Percentiles rank a stretch among this genome's conserved stretches.
phyloP scores from a whole-genome alignment of 2,329 filamentous ascomycete genomes.

The Huntiella decipiens region DNA sequence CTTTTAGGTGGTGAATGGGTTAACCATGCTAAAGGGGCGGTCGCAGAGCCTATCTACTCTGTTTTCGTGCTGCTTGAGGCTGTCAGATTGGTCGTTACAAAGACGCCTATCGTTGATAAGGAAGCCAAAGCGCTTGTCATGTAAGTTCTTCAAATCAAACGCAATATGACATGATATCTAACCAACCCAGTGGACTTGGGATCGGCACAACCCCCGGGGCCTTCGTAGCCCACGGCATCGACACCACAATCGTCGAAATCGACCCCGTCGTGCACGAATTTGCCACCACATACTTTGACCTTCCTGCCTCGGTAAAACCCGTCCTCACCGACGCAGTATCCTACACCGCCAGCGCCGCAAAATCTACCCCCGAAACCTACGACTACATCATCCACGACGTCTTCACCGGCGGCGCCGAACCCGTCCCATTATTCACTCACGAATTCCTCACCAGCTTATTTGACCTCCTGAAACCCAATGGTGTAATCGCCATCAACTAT shows the following conservation, averaged over 20 bases:
- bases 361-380: conserved; percentile 33
- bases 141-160: conserved; percentile 27
- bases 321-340: conserved; percentile 63
- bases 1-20: conserved; percentile 86
- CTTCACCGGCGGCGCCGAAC: conserved; percentile 90
- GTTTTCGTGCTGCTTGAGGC: conserved; percentile 95
- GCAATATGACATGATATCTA: not conserved
- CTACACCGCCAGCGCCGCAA: conserved; percentile 36
- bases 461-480: conserved; percentile 53
- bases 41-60: conserved; percentile 78
- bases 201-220: conserved; percentile 83
- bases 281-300: conserved; percentile 62
- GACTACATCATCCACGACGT: conserved; percentile 96
- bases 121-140: conserved; percentile 69
- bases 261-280: conserved; percentile 78
- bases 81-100: conserved; percentile 55
- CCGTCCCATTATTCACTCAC: conserved; percentile 67
- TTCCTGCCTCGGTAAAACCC: conserved; percentile 59
- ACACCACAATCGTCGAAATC: conserved; percentile 88
- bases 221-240: conserved; percentile 68
- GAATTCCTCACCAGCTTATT: conserved; percentile 61
- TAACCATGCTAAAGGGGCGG: conserved; percentile 29
- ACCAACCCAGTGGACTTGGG: conserved; percentile 52
- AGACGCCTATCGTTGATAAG: conserved; percentile 34
- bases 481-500: conserved; percentile 89